Evolutionary conservation across 2,329 filamentous ascomycete species (phyloP).

Genomic region (Chaetomium globosum): DNA sequence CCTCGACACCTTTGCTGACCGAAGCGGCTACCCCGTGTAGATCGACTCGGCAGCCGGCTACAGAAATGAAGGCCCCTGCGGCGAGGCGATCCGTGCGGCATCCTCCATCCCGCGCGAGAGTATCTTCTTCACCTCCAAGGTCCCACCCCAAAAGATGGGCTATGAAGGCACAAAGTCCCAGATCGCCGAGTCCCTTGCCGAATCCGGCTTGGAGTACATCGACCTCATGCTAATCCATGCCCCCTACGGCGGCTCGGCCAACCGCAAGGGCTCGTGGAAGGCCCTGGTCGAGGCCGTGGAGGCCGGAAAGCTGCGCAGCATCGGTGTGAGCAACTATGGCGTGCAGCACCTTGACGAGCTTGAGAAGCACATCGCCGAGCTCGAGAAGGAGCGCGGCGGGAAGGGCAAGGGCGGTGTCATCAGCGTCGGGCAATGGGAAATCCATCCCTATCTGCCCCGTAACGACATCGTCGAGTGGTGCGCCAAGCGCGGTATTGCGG

Average conservation of each 20-base stretch:
- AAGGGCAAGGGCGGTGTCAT: slow-evolving; percentile 70
- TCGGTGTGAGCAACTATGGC: slow-evolving; percentile 68
- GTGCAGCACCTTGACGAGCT: slow-evolving; percentile 65
- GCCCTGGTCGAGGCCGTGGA: slow-evolving; percentile 66
- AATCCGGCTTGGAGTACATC: slow-evolving; percentile 66
- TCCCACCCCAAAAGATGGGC: slow-evolving; percentile 48
- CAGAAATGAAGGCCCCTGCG: slow-evolving; percentile 54
- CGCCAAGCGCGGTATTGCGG: slow-evolving; percentile 60
- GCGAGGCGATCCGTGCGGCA: slow-evolving; percentile 46
- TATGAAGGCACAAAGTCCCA: slow-evolving; percentile 68
- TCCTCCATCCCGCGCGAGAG: slow-evolving; percentile 49
- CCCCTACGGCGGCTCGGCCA: slow-evolving; percentile 59
- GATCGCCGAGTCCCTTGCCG: slow-evolving; percentile 64
- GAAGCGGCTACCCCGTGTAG: slow-evolving; percentile 36
- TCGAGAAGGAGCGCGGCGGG: slow-evolving; percentile 63
- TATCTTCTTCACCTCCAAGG: slow-evolving; percentile 61
- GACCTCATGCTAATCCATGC: slow-evolving; percentile 67
- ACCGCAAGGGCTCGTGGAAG: slow-evolving; percentile 62
- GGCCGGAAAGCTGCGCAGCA: slow-evolving; percentile 61
- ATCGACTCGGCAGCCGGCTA: slow-evolving; percentile 59
- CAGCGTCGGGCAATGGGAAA: slow-evolving; percentile 83
- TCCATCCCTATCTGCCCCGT: slow-evolving; percentile 87
- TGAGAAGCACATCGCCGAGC: slow-evolving; percentile 60
- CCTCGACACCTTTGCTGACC: neutral
- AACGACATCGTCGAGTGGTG: slow-evolving; percentile 80